These are phyloP conservation scores for Endotrypanum monterogeii DNA, from an alignment of 208 protist species.

Conservation along the genomic window DNA sequence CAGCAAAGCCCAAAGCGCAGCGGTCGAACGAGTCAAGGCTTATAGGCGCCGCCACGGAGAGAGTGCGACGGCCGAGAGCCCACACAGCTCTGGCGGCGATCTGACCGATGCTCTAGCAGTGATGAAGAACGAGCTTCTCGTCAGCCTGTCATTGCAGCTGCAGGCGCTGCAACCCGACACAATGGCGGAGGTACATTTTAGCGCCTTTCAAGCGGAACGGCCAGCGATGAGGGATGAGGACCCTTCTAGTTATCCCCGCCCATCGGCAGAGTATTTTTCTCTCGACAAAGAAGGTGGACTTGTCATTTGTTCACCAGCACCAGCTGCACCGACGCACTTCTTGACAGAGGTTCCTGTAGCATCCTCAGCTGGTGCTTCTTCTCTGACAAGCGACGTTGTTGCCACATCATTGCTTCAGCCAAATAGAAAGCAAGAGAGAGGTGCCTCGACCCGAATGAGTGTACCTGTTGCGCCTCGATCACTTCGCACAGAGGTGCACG, in stretches of 20 bases:
- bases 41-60: slow-evolving; percentile 18
- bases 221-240: neutral
- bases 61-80: neutral
- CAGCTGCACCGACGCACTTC: neutral
- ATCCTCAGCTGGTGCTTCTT: neutral
- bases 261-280: slow-evolving; percentile 45
- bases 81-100: neutral
- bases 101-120: neutral
- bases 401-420: neutral
- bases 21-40: slow-evolving; percentile 33
- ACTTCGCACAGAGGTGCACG: slow-evolving; percentile 18
- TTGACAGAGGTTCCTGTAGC: slow-evolving; percentile 3
- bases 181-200: slow-evolving; percentile 27
- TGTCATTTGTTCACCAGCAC: slow-evolving; percentile 26
- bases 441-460: neutral
- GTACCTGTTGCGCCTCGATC: neutral
- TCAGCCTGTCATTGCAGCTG: slow-evolving; percentile 58
- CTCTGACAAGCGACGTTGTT: neutral
- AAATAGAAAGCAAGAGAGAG: neutral
- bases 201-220: slow-evolving; percentile 31
- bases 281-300: slow-evolving; percentile 59
- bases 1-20: slow-evolving; percentile 43
- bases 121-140: slow-evolving; percentile 56
- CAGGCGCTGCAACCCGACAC: slow-evolving; percentile 42
- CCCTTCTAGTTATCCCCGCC: neutral